Evolutionary conservation across 306 rosid genomes (phyloP).

Genomic region (Trichosanthes cucumerina): DNA sequence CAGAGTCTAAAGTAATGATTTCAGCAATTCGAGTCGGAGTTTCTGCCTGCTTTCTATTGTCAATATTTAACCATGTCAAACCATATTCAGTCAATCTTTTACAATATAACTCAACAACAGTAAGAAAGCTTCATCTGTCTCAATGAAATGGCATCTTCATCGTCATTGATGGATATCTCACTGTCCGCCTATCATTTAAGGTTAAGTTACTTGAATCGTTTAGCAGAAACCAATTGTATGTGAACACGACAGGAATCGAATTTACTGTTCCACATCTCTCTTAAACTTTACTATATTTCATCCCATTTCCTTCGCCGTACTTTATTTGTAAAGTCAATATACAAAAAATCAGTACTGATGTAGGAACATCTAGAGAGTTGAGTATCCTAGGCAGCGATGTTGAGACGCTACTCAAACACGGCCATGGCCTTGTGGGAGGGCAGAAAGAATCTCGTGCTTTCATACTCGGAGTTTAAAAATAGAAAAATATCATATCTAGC

Average conservation of each 20-base stretch:
- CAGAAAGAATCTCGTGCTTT: neutral
- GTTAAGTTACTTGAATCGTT: neutral
- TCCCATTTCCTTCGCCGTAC: neutral
- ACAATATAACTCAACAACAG: neutral
- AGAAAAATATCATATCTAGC: neutral
- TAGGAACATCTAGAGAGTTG: neutral
- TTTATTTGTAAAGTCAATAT: neutral
- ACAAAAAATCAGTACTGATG: neutral
- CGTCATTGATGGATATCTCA: neutral
- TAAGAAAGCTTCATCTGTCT: neutral
- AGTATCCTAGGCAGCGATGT: neutral
- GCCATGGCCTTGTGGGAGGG: neutral
- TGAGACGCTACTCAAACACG: neutral
- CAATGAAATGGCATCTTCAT: neutral
- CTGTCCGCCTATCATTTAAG: neutral
- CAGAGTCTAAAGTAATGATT: neutral
- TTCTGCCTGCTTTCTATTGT: neutral
- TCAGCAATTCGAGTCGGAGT: neutral
- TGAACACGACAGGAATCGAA: neutral
- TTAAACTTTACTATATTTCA: neutral
- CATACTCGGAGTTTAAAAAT: neutral
- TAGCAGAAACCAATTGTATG: neutral
- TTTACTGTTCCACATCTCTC: neutral
- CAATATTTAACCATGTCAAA: neutral
- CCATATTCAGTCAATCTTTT: neutral